These are phyloP conservation scores for Colletotrichum magnum DNA, from an alignment of 2,329 filamentous ascomycete species.

Conservation along the genomic window DNA sequence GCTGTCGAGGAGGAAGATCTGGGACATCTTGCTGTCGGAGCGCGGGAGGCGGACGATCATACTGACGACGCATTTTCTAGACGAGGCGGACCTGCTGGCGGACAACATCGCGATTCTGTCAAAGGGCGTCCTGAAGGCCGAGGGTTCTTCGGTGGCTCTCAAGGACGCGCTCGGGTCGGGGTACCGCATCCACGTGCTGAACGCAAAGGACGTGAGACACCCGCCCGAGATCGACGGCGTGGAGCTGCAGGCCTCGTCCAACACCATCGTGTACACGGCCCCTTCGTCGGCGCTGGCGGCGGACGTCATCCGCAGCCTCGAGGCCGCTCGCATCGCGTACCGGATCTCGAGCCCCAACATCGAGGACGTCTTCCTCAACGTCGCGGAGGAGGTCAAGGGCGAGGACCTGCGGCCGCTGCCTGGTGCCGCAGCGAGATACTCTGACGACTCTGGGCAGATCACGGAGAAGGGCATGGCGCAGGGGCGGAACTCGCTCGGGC, in stretches of 20 bases:
- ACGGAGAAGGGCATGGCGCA: conserved; percentile 47
- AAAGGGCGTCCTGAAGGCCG: conserved; percentile 75
- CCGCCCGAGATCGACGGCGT: conserved; percentile 69
- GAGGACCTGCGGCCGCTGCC: conserved; percentile 20
- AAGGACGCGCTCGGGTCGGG: conserved; percentile 74
- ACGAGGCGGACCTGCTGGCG: conserved; percentile 80
- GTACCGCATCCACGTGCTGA: conserved; percentile 48
- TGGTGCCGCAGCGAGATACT: neutral
- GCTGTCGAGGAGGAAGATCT: conserved; percentile 66
- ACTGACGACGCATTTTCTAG: conserved; percentile 82
- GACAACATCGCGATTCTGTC: conserved; percentile 81
- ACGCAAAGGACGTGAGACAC: conserved; percentile 60
- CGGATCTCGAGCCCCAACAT: conserved; percentile 90
- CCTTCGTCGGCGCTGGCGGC: conserved; percentile 79
- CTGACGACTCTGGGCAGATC: conserved; percentile 5
- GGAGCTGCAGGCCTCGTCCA: conserved; percentile 71
- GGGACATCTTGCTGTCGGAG: conserved; percentile 76
- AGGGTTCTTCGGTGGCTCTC: conserved; percentile 78
- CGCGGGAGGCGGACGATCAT: conserved; percentile 77
- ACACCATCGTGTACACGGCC: conserved; percentile 82
- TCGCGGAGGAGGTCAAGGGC: conserved; percentile 83
- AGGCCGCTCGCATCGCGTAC: conserved; percentile 80
- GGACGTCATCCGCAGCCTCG: conserved; percentile 77
- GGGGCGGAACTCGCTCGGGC: conserved; percentile 55
- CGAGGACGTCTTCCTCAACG: conserved; percentile 90